These are phyloP conservation scores for Bryoglossum gracile DNA, from an alignment of 495 filamentous ascomycete species.

Conservation along the genomic window DNA sequence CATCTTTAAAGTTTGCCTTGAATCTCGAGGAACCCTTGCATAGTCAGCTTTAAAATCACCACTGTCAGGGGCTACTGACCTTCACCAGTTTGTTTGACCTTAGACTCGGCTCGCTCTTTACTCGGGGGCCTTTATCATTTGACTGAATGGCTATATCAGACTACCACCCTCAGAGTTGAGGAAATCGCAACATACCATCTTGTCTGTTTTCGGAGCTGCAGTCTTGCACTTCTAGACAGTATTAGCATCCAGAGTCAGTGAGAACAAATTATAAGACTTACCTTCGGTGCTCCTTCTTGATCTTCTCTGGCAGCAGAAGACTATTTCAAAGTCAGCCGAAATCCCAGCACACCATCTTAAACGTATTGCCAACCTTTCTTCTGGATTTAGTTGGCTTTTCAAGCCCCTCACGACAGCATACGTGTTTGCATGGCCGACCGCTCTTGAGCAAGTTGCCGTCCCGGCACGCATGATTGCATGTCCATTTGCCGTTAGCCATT, in stretches of 20 bases:
- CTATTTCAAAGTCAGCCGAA: not conserved
- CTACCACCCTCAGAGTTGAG: too few species aligned
- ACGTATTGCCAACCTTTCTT: not conserved
- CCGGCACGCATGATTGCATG: slow-evolving; percentile 70
- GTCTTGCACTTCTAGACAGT: too few species aligned
- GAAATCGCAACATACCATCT: too few species aligned
- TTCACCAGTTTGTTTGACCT: too few species aligned
- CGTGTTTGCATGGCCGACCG: slow-evolving; percentile 46
- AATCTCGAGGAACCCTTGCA: not conserved
- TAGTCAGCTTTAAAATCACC: not conserved
- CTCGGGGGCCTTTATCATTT: too few species aligned
- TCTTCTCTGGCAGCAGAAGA: not conserved
- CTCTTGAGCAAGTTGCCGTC: slow-evolving; percentile 64
- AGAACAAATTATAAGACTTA: too few species aligned
- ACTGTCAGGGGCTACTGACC: not conserved
- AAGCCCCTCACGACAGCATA: slow-evolving; percentile 83
- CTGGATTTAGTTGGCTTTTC: slow-evolving; percentile 62
- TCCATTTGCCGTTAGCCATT: slow-evolving; percentile 78
- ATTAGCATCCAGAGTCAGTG: too few species aligned
- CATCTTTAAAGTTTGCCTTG: not conserved
- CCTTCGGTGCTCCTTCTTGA: too few species aligned
- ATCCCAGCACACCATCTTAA: not conserved
- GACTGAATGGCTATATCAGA: too few species aligned
- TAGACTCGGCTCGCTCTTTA: too few species aligned
- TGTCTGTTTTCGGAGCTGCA: too few species aligned